Evolutionary conservation across 129 eudicot species (phyloP), one percentile per base, ranked within the genome.

Genomic region (Helianthus annuus): DNA sequence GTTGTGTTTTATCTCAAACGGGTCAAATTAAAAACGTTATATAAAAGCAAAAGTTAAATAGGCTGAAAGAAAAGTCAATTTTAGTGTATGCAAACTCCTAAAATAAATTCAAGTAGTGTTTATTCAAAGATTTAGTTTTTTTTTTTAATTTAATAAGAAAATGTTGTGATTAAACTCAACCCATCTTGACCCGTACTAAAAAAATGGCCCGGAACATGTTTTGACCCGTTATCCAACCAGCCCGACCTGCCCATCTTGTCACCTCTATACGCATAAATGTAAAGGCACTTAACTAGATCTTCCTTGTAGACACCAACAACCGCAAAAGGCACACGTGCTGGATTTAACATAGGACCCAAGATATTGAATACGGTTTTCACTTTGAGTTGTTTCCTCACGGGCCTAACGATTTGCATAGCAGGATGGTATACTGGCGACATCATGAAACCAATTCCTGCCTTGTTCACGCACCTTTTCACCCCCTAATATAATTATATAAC

Each of bases 331-430:
- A 89, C 97, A 76, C 88, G 80, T 49, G 97, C 97, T 16, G 97
- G 97, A 80, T 92, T 92, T 66, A 92, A 67, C 97, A 92, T 74
- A 39, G 97, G 97, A 55, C 97, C 97, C 40, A 92, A 84, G 53
- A 92, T 89, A 70, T 92, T 92, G 73, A 92, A 92, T 12, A 92
- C 96, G n/a, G 97, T 92, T 81, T 92, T 92, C 74, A 89, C 89
- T 85, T 84, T 86, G 9, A 92, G 96, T 76, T 92, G 86, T 56
- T 81, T 89, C 80, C 97, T 79, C 64, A 92, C 81, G 17, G 97
- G 96, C 75, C 91, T 86, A 71, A 92, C 97, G 62, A 92, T 82
- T 82, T 89, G 81, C 97, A 92, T 92, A 57, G 97, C 96, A 6
- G 94, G 97, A 81, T 91, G 97, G 73, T 88, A 91, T 12, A 84